Percentiles rank a stretch among this genome's conserved stretches.
These are phyloP conservation scores for Blastosporella zonata DNA, from an alignment of 1,284 basidiomycete species.

Conservation along the genomic window DNA sequence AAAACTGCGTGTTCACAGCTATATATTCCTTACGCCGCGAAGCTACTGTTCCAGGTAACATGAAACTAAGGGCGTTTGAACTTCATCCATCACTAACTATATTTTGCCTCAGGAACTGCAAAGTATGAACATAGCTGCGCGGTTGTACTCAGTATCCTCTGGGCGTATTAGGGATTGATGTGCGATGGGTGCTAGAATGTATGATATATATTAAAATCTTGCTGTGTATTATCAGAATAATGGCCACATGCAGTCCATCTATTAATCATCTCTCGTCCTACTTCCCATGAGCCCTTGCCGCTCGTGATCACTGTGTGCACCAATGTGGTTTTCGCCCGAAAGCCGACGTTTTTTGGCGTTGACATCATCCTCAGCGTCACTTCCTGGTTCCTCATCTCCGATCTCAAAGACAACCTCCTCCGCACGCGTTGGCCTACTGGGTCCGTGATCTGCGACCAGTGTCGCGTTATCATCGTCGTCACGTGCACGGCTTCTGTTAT, in stretches of 20 bases:
- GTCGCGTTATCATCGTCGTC: constrained; percentile 68
- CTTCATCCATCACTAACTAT: neutral
- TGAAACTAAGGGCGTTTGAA: neutral
- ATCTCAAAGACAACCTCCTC: constrained; percentile 92
- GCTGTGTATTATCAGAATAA: constrained; percentile 37
- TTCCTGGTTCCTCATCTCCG: constrained; percentile 76
- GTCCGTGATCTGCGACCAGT: constrained; percentile 52
- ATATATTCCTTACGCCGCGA: constrained; percentile 90
- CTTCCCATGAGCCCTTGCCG: constrained; percentile 59
- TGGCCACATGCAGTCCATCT: neutral
- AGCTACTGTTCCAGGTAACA: constrained; percentile 85
- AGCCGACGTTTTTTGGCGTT: constrained; percentile 48
- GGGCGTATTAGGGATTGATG: constrained; percentile 73
- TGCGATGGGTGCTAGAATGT: constrained; percentile 17
- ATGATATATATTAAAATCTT: constrained; percentile 21
- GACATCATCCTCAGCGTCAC: constrained; percentile 59
- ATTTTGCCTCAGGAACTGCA: constrained; percentile 65
- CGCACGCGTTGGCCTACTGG: constrained; percentile 44
- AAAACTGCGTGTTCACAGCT: constrained; percentile 91
- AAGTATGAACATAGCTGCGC: constrained; percentile 88
- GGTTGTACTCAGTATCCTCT: constrained; percentile 79
- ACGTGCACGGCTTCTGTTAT: constrained; percentile 47
- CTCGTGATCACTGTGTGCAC: constrained; percentile 56
- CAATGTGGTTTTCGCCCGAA: constrained; percentile 44
- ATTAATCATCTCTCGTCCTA: constrained; percentile 21